Conservation (phyloP, 2,329 filamentous ascomycete species). For the Verruconis gallopava region DNA sequence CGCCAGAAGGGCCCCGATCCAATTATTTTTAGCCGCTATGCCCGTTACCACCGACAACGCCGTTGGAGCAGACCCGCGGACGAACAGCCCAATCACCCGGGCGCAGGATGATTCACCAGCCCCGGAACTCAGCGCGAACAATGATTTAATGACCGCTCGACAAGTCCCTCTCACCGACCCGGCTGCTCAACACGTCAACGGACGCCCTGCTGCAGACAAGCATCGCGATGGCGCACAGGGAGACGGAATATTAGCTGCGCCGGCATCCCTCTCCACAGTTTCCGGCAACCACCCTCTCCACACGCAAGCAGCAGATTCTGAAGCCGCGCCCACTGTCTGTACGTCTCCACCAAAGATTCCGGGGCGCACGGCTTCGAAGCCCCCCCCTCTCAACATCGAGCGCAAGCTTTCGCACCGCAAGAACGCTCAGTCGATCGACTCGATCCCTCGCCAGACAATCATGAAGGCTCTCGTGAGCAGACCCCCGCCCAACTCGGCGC, state of each 20-base stretch:
- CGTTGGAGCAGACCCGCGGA: too few relatives aligned
- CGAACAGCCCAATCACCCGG: too few relatives aligned
- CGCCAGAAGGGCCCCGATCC: neutral
- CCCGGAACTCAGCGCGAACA: too few relatives aligned
- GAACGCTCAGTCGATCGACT: constrained; percentile 44
- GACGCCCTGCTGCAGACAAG: too few relatives aligned
- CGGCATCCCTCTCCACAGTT: neutral
- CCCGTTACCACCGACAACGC: neutral
- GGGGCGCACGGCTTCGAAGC: neutral
- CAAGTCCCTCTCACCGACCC: too few relatives aligned
- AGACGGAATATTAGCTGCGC: neutral
- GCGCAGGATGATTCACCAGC: too few relatives aligned
- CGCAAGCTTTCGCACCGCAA: constrained; percentile 1
- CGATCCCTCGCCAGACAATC: constrained; percentile 64
- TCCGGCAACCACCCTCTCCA: too few relatives aligned
- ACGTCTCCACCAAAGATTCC: neutral
- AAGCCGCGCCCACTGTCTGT: neutral
- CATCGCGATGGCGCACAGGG: neutral
- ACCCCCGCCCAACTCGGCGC: constrained; percentile 39
- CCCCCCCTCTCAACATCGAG: neutral
- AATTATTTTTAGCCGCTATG: neutral
- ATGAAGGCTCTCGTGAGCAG: constrained; percentile 67
- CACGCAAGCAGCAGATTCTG: too few relatives aligned
- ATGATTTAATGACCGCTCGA: too few relatives aligned
- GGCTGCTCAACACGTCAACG: too few relatives aligned